Base-by-base conservation (phyloP, 2,329 filamentous ascomycete genomes). In the Teratosphaeria viscida region DNA sequence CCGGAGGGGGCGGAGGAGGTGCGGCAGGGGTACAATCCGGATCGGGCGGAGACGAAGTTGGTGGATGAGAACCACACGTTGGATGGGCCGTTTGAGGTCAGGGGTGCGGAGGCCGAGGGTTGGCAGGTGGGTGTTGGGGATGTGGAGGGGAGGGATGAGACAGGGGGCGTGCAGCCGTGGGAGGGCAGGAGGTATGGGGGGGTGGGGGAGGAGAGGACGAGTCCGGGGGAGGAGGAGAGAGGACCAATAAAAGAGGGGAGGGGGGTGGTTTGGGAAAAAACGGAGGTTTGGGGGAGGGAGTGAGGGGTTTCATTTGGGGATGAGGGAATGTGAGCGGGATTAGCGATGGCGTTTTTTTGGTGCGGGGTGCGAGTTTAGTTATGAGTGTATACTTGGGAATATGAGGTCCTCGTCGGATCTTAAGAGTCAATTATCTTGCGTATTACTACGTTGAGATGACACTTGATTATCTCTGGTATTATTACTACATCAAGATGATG, bases 11-110 rank as follows among this genome's bases (percentile, higher is more conserved):
- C 74, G 16, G 80, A 82, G 65, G 78, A 78, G 58, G 78, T 83
- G 16, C 75, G 80, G 2, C 77, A 80, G 69, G 82, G 81, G 5
- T 83, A 80, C 66, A 79, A 82, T 57, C 81, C 77, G 3, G 78
- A 81, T 58, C 65, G 73, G 2, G 69, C 75, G 1, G 73, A 77
- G 58, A 68, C 73, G 11, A 73, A 76, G 52, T 73, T 78, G 55
- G 70, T 74, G 1, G 77, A 79, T 56, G 64, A 68, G 7, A 70
- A 69, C 26, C 78, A 80, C 65, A 77, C 76, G 35, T 70, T 79
- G 1, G 70, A 75, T 56, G 71, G 71, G n/a, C 73, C 77, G 0
- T 78, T 79, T 59, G 69, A 68, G 0, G 71, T 77, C 5, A 75
- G 70, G n/a, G 74, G 76, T 12, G 73, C 73, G 49, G 72, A 73